These are phyloP conservation scores for Veloporphyrellus conicus DNA, from an alignment of 1,284 basidiomycete genomes.

Conservation along the genomic window DNA sequence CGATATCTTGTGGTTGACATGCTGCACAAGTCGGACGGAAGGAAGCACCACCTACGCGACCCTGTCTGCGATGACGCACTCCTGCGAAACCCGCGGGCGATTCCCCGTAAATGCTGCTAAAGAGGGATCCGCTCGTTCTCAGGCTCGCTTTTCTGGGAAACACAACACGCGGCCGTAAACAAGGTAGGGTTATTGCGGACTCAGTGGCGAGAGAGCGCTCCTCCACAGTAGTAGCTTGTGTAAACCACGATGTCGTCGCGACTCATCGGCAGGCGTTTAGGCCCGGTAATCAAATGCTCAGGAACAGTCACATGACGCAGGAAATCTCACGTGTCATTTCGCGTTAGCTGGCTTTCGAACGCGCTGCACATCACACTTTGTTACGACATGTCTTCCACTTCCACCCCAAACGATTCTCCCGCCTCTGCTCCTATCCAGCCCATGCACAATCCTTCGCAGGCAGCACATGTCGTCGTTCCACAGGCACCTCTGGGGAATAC, in stretches of 20 bases:
- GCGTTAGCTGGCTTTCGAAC: not conserved
- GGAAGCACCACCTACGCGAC: not conserved
- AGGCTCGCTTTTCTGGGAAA: slow-evolving; percentile 18
- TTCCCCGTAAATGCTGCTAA: no score
- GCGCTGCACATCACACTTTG: not conserved
- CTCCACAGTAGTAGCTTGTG: no score
- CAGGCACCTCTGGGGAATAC: slow-evolving; percentile 73
- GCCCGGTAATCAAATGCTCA: no score
- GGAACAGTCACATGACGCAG: slow-evolving; percentile 15
- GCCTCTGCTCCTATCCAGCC: slow-evolving; percentile 62
- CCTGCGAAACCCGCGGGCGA: slow-evolving; percentile 26
- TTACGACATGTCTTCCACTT: slow-evolving; percentile 52
- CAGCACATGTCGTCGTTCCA: slow-evolving; percentile 73
- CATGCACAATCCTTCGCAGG: slow-evolving; percentile 77
- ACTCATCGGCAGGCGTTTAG: no score
- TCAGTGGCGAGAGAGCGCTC: no score
- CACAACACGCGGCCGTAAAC: slow-evolving; percentile 13
- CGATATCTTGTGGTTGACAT: no score
- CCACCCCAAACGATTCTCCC: slow-evolving; percentile 64
- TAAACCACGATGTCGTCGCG: no score
- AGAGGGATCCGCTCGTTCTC: slow-evolving; percentile 10
- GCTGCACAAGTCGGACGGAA: no score
- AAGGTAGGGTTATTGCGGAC: no score
- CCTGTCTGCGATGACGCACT: slow-evolving; percentile 16
- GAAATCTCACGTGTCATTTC: no score